Evolutionary conservation across 1,139 yeast species (phyloP), one percentile per base, ranked within the genome.

Genomic region (Suhomyces panamericanus): DNA sequence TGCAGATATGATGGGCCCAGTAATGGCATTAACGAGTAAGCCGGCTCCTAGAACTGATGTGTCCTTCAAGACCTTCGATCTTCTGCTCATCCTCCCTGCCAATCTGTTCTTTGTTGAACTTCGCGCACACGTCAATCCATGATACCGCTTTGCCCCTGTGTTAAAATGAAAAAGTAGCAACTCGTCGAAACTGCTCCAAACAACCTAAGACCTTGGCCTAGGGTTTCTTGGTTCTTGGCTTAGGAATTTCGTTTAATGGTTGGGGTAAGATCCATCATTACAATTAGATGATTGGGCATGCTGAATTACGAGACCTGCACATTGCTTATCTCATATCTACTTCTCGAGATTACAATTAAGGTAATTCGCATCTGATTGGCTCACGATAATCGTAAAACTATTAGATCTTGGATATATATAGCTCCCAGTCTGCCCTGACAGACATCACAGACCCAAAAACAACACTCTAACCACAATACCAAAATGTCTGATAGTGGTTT

Each of bases 401-500:
- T 11, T 27, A 15, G 24, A 13, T 13, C 13, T 4, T 12, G 22
- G 17, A 11, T 16, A 16, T 27, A 28, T 24, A 27, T 15, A 29
- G 27, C 24, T 11, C 29, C 22, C n/a, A 16, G 14, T 24, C 13
- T 15, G n/a, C 27, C 32, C 17, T 20, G 9, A 13, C 3, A 9
- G 5, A 1, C 8, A 16, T 6, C 24, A 20, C 24, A 20, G 24
- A 20, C 24, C 24, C 24, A 4, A 4, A 9, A 24, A 24, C 13
- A 15, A 20, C 14, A n/a, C 27, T 20, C 14, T 17, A 27, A 20
- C 7, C 8, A 12, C 12, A 13, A 11, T 13, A 20, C 16, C 35
- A 35, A 8, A 26, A 48, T 48, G 50, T 48, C 50, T 28, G 40
- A 33, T 30, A 41, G 47, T 7, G 43, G 45, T 32, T 69, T 76